Conservation (phyloP, 805 yeast genomes). For the Candida berthetii region DNA sequence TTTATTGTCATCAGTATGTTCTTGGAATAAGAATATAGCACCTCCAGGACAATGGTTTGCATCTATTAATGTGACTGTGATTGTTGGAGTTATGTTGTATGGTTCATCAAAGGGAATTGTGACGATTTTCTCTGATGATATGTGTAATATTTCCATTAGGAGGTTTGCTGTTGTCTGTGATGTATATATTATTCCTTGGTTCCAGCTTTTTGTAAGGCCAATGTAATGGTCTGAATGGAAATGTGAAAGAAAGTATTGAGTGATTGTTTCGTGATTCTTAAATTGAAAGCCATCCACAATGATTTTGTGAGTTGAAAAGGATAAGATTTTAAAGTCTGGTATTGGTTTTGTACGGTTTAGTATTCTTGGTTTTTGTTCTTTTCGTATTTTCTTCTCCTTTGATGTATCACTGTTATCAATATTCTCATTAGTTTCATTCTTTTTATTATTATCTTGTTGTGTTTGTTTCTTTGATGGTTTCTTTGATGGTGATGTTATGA, state of each 20-base stretch:
- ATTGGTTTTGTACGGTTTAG: constrained; percentile 9
- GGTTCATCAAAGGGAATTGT: constrained; percentile 36
- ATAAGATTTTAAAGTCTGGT: constrained; percentile 49
- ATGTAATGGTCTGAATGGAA: constrained; percentile 95
- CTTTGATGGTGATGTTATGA: constrained; percentile 25
- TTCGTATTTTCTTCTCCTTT: constrained; percentile 2
- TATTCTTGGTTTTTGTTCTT: constrained; percentile 4
- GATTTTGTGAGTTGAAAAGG: constrained; percentile 31
- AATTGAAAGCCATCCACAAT: constrained; percentile 67
- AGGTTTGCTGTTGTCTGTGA: constrained; percentile 64
- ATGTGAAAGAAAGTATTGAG: constrained; percentile 64
- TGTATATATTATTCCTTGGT: constrained; percentile 64
- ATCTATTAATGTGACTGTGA: constrained; percentile 57
- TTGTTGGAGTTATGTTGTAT: constrained; percentile 32
- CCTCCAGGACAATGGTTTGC: constrained; percentile 99
- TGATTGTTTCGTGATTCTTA: constrained; percentile 36
- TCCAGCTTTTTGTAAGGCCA: constrained; percentile 78
- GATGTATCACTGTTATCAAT: no score
- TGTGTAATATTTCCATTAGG: constrained; percentile 45
- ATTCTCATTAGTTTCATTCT: no score
- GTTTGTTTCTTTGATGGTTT: constrained; percentile 25
- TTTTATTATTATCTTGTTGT: constrained; percentile 18
- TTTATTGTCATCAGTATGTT: constrained; percentile 17
- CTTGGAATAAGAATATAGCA: constrained; percentile 67
- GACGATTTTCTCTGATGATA: constrained; percentile 36